phyloP scores from a whole-genome alignment of 2,329 filamentous ascomycete species.

The Neofusicoccum laricinum region DNA sequence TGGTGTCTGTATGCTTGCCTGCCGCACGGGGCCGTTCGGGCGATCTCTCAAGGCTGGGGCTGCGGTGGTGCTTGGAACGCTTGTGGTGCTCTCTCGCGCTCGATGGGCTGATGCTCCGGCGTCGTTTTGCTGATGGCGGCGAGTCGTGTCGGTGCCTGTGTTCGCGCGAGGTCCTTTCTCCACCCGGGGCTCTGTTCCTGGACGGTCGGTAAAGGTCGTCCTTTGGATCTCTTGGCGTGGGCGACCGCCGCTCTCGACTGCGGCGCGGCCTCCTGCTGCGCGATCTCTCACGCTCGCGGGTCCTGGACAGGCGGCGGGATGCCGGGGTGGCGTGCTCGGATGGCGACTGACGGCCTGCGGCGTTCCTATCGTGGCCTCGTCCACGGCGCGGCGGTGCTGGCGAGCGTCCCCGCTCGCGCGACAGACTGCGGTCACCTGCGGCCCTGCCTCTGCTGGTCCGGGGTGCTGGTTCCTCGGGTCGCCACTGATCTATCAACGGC shows the following conservation, averaged over 20 bases:
- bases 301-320: conserved; percentile 26
- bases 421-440: conserved; percentile 27
- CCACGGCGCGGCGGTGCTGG: conserved; percentile 32
- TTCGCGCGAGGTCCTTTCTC: conserved; percentile 33
- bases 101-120: conserved; percentile 37
- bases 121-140: conserved; percentile 38
- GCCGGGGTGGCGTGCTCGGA: conserved; percentile 20
- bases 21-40: conserved; percentile 32
- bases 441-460: conserved; percentile 34
- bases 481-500: conserved; percentile 44
- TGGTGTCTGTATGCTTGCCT: conserved; percentile 27
- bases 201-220: conserved; percentile 35
- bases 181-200: conserved; percentile 33
- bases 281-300: conserved; percentile 22
- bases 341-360: conserved; percentile 24
- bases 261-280: conserved; percentile 25
- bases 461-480: conserved; percentile 38
- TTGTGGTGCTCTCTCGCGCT: conserved; percentile 30
- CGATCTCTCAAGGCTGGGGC: conserved; percentile 35
- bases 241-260: conserved; percentile 26
- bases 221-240: conserved; percentile 25
- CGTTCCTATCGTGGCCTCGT: conserved; percentile 26
- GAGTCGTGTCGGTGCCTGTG: conserved; percentile 34
- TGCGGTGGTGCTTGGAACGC: conserved; percentile 32
- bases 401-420: conserved; percentile 32